A percentile compares a stretch with the other conserved stretches of the same genome.
phyloP scores from a whole-genome alignment of 2,329 filamentous ascomycete species.

The Tolypocladium guangdongense region DNA sequence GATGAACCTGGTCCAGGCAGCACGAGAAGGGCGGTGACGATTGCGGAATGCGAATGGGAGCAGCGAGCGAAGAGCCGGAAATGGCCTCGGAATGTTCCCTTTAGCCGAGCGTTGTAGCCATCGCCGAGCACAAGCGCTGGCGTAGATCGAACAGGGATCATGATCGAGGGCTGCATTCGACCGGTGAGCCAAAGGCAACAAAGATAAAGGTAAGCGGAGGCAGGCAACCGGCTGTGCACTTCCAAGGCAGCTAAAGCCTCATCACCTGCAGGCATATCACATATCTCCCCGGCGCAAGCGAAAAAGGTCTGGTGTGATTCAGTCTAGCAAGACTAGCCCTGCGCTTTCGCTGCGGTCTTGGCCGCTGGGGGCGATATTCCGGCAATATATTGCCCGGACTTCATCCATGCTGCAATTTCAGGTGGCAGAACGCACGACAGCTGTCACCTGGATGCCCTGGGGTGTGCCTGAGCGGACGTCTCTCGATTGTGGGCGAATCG shows the following conservation, averaged over 20 bases:
- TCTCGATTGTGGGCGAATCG: neutral
- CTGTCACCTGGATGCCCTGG: neutral
- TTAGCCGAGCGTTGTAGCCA: neutral
- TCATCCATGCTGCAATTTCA: neutral
- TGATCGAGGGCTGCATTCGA: neutral
- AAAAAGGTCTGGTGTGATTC: neutral
- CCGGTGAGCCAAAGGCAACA: neutral
- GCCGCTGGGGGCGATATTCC: neutral
- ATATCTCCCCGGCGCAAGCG: neutral
- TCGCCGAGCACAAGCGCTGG: neutral
- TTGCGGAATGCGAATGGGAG: neutral
- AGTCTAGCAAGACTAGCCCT: neutral
- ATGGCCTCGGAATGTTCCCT: neutral
- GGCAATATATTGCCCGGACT: neutral
- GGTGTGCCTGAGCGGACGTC: neutral
- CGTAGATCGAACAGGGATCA: neutral
- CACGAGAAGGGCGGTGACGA: neutral
- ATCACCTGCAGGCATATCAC: neutral
- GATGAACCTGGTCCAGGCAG: neutral
- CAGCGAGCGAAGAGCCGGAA: neutral
- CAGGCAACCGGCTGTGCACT: neutral
- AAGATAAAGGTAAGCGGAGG: neutral
- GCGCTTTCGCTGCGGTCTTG: too few species aligned
- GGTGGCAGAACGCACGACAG: neutral
- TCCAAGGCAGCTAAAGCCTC: neutral